phyloP scores from a whole-genome alignment of 495 filamentous ascomycete species.

The Penicillium odoratum region DNA sequence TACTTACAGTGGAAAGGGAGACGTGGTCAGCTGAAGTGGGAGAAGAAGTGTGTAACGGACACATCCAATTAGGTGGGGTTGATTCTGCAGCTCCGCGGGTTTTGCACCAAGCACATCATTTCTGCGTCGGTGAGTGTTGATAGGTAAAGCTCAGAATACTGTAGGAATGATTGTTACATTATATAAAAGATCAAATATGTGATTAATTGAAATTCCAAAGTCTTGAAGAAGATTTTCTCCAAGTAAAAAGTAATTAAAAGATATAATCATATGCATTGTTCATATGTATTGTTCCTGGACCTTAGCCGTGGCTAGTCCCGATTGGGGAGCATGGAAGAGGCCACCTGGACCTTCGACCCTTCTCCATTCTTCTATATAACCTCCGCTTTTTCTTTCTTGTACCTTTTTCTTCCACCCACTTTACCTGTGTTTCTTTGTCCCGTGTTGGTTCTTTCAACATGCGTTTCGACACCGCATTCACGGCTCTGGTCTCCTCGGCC shows the following conservation, averaged over 20 bases:
- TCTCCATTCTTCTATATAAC: constrained; percentile 35
- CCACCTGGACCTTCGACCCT: constrained; percentile 44
- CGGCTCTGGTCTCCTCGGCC: constrained; percentile 66
- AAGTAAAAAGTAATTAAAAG: no score
- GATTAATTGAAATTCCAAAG: no score
- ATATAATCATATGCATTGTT: no score
- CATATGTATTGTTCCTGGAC: constrained; percentile 19
- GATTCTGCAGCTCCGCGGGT: constrained; percentile 16
- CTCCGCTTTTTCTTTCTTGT: constrained; percentile 24
- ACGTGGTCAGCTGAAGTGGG: constrained; percentile 1
- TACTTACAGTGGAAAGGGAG: neutral
- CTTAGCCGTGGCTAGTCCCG: constrained; percentile 30
- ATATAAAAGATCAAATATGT: no score
- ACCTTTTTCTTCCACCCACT: constrained; percentile 22
- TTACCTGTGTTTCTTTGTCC: constrained; percentile 19
- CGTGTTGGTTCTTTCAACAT: constrained; percentile 52
- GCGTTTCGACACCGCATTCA: constrained; percentile 72
- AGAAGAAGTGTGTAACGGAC: constrained; percentile 5
- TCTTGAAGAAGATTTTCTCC: no score
- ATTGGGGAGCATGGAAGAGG: constrained; percentile 43
- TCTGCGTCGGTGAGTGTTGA: neutral
- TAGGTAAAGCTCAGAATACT: neutral
- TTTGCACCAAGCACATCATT: constrained; percentile 3
- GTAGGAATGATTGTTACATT: no score
- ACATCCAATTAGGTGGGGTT: constrained; percentile 7